Evolutionary conservation across 2,329 filamentous ascomycete species (phyloP).

Genomic region (Chaetomium sp.): DNA sequence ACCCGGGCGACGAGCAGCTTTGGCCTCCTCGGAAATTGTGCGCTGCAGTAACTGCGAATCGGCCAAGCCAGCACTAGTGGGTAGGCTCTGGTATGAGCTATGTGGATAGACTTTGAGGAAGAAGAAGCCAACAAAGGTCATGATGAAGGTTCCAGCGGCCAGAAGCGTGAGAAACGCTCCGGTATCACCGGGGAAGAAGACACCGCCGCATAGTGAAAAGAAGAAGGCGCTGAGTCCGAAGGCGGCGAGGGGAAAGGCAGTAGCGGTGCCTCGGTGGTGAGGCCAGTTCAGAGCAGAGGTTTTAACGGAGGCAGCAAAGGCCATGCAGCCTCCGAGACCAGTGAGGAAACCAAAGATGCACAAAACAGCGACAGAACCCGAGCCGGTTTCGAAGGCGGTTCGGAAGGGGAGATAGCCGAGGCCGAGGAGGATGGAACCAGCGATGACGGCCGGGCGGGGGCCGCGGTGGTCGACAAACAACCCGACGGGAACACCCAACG

Average conservation of each 20-base stretch:
- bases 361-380: slow-evolving; percentile 52
- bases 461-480: slow-evolving; percentile 79
- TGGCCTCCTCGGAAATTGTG: slow-evolving; percentile 38
- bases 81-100: slow-evolving; percentile 52
- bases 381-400: slow-evolving; percentile 64
- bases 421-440: slow-evolving; percentile 66
- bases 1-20: slow-evolving; percentile 34
- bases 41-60: slow-evolving; percentile 37
- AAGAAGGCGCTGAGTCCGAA: slow-evolving; percentile 96
- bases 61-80: slow-evolving; percentile 30
- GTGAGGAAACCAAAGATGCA: slow-evolving; percentile 82
- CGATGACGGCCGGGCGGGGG: slow-evolving; percentile 68
- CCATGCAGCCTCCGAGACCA: slow-evolving; percentile 81
- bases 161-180: slow-evolving; percentile 75
- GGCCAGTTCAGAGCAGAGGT: slow-evolving; percentile 86
- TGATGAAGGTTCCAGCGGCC: slow-evolving; percentile 67
- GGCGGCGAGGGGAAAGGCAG: slow-evolving; percentile 84
- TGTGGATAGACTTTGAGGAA: slow-evolving; percentile 72
- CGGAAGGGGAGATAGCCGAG: slow-evolving; percentile 83
- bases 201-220: slow-evolving; percentile 72
- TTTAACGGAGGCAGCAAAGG: slow-evolving; percentile 86
- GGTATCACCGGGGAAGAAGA: slow-evolving; percentile 78
- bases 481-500: slow-evolving; percentile 79
- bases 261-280: slow-evolving; percentile 82
- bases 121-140: slow-evolving; percentile 73